Evolutionary conservation across 2,329 filamentous ascomycete genomes (phyloP), one percentile per base, ranked within the genome.

Genomic region (Phaeosphaeriaceae sp.): DNA sequence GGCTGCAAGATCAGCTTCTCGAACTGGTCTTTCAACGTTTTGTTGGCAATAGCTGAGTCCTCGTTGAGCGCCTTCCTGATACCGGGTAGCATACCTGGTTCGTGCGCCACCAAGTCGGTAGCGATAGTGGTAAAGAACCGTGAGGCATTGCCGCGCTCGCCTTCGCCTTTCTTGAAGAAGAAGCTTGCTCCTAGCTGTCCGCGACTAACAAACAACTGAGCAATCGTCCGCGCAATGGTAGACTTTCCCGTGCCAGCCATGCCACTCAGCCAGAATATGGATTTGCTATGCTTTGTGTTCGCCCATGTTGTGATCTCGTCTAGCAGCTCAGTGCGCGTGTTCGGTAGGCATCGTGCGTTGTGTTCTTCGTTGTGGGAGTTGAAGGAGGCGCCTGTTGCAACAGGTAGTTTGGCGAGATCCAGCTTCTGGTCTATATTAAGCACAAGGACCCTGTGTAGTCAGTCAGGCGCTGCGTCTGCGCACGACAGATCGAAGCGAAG

Each of bases 241-340:
- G 50, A 54, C 16, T 54, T 54, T 28, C 50, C 50, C 8, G 21
- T 23, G 5, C 21, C 21, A 23, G 21, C 21, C 21, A 23, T 23
- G 21, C 21, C 21, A 8, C 2, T 60, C 3, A 72, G 53, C 71
- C 64, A 73, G 54, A 64, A 72, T 43, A 71, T 64, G 23, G 41
- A 38, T 32, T 56, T 58, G 17, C 54, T 43, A n/a, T 54, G 29
- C 28, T 36, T 28, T 13, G 42, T 39, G 2, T 60, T 35, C 6
- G 48, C 57, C 67, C 64, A 70, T 20, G 11, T 35, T 20, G 20
- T 17, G 21, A 72, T 67, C 0, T 58, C 34, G 6, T 58, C 17
- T 18, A 70, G 58, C 9, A 69, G 45, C 9, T 57, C 47, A 15
- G 57, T 57, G 13, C 68, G 58, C 2, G 68, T 71, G 13, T 55